Base-by-base conservation (phyloP, 306 rosid genomes). In the Trifolium dubium region DNA sequence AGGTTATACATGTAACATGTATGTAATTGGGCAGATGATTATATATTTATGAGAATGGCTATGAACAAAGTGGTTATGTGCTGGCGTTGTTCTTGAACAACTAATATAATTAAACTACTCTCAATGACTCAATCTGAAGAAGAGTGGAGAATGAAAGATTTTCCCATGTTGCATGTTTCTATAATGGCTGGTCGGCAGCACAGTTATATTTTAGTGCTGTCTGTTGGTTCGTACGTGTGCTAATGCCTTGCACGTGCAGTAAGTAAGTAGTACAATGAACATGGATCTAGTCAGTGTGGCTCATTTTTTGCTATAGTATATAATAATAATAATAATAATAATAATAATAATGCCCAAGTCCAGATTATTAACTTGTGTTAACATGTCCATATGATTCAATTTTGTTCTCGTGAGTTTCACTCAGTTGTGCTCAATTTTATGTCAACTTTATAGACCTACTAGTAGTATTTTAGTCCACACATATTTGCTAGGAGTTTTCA, bases 121-220 rank as follows among this genome's bases (percentile, higher is more conserved):
- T 58, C 47, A 53, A 18, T n/a, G n/a, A 23, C 23, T 63, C 50
- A 17, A 10, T 13, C 46, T 18, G 49, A 10, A 34, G 50, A 44
- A 23, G 15, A 55, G 72, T 67, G 64, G 72, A 58, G 13, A 71
- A 23, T 1, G 23, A 34, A 65, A 19, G 63, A 73, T 77, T 69
- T 80, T 79, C 61, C 55, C 89, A 88, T 77, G 89, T 88, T 85
- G 79, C 81, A 53, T 82, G 88, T 85, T 77, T 50, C 60, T 73
- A 40, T 60, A 56, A 28, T 84, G 89, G 86, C 69, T 78, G 81
- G 83, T 77, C 82, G 79, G 54, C 72, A 30, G 54, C 72, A 30
- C 51, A 64, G 46, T 63, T 60, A 74, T 51, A 74, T 51, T 39
- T 35, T 41, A 10, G 68, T 85, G 83, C 75, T 81, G 81, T 73